Base-by-base conservation (phyloP, 23 red algal species). In the Agarophyton chilense region DNA sequence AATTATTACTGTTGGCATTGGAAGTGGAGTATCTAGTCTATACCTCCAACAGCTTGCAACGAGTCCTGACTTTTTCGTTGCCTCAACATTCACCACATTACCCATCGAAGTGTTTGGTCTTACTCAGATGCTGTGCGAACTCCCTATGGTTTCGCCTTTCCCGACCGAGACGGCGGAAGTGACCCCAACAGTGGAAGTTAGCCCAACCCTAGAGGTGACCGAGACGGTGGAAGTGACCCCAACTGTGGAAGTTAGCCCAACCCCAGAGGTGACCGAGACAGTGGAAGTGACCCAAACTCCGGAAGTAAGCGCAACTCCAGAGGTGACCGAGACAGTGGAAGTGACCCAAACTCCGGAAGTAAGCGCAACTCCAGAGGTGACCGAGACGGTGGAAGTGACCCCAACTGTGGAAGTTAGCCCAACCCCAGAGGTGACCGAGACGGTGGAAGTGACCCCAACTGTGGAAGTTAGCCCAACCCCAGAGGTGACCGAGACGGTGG, bases 11-110 rank as follows among this genome's bases (percentile, higher is more conserved):
- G 44, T 82, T 45, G 78, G 78, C 2, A 65, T 82, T 42, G 78
- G 78, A 25, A 18, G 11, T 16, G 78, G 78, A 10, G 78, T 82
- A 10, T 82, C 78, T 16, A 64, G 54, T 32, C 52, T 39, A 31
- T 61, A 82, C 61, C 53, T 82, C 16, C 54, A 62, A 12, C 56
- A 49, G 24, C 40, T 82, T 45, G 53, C 78, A 4, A 58, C 78
- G 4, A 65, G 44, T 43, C 77, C 77, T 2, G 77, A 34, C 29
- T 80, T 80, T 57, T 80, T 80, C 55, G 58, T 80, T 80, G 40
- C 38, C 4, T 74, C 43, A 49, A 35, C 43, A 49, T 74, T 74
- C 21, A 46, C 68, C n/a, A 35, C 68, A 74, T 74, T 74, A 18
- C 68, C 68, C 17, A 29, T 49, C 43, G 68, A 74, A 31, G 68